Evolutionary conservation across 2,329 filamentous ascomycete species (phyloP).

Genomic region (Trichoderma sp.): DNA sequence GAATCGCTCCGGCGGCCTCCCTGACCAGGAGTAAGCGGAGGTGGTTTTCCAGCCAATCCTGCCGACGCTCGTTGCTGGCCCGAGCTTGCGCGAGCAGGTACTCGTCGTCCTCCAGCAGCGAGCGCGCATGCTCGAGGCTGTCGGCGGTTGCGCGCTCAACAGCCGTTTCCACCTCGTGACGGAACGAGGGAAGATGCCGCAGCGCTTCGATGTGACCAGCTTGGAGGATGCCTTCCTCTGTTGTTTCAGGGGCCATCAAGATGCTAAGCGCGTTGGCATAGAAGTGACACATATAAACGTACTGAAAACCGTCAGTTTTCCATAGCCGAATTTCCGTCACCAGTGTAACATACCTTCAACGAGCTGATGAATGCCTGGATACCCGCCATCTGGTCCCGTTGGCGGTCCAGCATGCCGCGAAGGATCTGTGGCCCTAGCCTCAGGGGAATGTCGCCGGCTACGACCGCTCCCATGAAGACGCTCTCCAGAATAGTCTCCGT

Average conservation of each 20-base stretch:
- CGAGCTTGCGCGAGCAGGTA: conserved; percentile 53
- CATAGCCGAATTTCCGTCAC: neutral
- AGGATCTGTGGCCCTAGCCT: conserved; percentile 67
- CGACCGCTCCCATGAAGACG: conserved; percentile 68
- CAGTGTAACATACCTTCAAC: conserved; percentile 57
- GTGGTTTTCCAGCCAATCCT: conserved; percentile 48
- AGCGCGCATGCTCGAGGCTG: conserved; percentile 48
- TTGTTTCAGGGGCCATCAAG: conserved; percentile 49
- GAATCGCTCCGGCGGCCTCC: conserved; percentile 42
- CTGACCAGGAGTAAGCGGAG: conserved; percentile 54
- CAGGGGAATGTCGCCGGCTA: conserved; percentile 57
- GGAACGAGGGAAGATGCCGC: conserved; percentile 71
- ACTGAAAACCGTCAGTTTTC: conserved; percentile 49
- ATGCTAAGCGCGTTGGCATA: conserved; percentile 76
- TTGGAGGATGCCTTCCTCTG: conserved; percentile 47
- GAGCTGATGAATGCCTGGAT: conserved; percentile 72
- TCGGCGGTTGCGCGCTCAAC: conserved; percentile 48
- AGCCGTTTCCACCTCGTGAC: conserved; percentile 52
- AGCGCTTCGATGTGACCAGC: conserved; percentile 67
- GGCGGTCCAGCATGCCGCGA: conserved; percentile 66
- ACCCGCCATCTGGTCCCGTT: conserved; percentile 76
- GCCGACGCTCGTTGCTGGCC: conserved; percentile 36
- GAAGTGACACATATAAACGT: conserved; percentile 84
- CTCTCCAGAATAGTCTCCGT: conserved; percentile 71
- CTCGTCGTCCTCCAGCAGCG: conserved; percentile 62